phyloP scores from a whole-genome alignment of 1,284 basidiomycete genomes.

The Cutaneotrichosporon sp. region DNA sequence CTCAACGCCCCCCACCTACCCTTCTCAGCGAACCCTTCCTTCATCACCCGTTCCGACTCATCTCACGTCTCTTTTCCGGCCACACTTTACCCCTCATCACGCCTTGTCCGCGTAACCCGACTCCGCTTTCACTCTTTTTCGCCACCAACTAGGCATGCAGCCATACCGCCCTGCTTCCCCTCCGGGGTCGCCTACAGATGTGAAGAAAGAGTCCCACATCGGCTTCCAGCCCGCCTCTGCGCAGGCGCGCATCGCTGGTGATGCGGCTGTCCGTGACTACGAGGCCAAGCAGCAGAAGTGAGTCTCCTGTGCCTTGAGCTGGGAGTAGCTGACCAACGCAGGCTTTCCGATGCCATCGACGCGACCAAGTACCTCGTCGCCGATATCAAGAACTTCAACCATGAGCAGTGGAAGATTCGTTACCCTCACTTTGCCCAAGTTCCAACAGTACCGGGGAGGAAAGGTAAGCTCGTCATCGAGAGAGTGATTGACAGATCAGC shows the following conservation, averaged over 20 bases:
- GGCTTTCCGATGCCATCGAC: constrained; percentile 72
- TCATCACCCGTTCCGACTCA: neutral
- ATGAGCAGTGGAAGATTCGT: constrained; percentile 77
- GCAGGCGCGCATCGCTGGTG: constrained; percentile 40
- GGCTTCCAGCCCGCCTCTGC: constrained; percentile 33
- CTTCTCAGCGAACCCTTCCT: neutral
- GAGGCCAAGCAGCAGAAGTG: constrained; percentile 51
- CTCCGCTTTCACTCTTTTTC: neutral
- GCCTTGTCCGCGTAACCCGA: neutral
- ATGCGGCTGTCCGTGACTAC: constrained; percentile 48
- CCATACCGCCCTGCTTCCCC: constrained; percentile 35
- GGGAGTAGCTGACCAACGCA: constrained; percentile 41
- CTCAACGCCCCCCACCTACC: neutral
- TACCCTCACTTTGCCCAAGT: constrained; percentile 63
- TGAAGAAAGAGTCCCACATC: constrained; percentile 48
- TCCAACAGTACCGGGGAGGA: constrained; percentile 68
- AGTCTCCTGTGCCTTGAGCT: neutral
- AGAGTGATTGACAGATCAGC: constrained; percentile 50
- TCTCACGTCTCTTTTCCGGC: neutral
- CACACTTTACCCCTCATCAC: neutral
- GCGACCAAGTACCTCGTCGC: constrained; percentile 67
- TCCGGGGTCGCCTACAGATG: constrained; percentile 37
- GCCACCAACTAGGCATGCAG: constrained; percentile 36
- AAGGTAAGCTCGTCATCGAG: constrained; percentile 78
- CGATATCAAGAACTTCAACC: constrained; percentile 78